Evolutionary conservation across 2,329 filamentous ascomycete species (phyloP).

Genomic region (Dothideomycetes sp.): DNA sequence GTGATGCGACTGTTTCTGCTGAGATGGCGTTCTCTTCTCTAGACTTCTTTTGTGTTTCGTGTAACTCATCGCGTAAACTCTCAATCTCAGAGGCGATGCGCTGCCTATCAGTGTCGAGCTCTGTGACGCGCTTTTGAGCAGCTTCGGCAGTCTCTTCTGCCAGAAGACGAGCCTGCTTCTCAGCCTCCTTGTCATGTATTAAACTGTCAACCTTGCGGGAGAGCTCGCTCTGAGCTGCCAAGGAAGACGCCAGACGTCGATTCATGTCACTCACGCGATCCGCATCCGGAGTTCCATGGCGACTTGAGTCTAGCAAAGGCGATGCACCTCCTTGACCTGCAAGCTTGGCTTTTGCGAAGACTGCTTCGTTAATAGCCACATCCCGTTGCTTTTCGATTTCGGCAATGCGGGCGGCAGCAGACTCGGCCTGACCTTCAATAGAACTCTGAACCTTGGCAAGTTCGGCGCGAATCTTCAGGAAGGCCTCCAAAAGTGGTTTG

Average conservation of each 20-base stretch:
- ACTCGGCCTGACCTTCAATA: constrained; percentile 76
- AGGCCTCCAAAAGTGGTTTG: constrained; percentile 79
- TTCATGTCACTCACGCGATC: constrained; percentile 67
- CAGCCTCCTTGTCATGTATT: constrained; percentile 64
- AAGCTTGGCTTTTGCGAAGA: constrained; percentile 87
- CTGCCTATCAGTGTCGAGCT: constrained; percentile 77
- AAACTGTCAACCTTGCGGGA: constrained; percentile 64
- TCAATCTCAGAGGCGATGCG: constrained; percentile 78
- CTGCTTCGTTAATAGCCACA: constrained; percentile 85
- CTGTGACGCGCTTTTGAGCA: constrained; percentile 70
- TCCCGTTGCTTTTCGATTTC: constrained; percentile 93
- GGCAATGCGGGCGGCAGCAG: constrained; percentile 81
- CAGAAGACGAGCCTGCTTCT: constrained; percentile 69
- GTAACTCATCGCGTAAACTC: constrained; percentile 73
- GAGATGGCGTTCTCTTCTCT: constrained; percentile 73
- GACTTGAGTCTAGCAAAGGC: constrained; percentile 36
- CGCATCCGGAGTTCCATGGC: constrained; percentile 49
- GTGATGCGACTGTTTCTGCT: constrained; percentile 64
- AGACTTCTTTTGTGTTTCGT: constrained; percentile 65
- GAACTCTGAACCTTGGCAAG: constrained; percentile 81
- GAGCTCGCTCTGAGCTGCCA: constrained; percentile 73
- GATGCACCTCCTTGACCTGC: constrained; percentile 62
- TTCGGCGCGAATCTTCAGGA: constrained; percentile 84
- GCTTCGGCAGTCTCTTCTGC: constrained; percentile 82
- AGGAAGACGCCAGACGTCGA: constrained; percentile 69